Conservation (phyloP, 768 basidiomycete genomes). For the Podaxis pistillaris region DNA sequence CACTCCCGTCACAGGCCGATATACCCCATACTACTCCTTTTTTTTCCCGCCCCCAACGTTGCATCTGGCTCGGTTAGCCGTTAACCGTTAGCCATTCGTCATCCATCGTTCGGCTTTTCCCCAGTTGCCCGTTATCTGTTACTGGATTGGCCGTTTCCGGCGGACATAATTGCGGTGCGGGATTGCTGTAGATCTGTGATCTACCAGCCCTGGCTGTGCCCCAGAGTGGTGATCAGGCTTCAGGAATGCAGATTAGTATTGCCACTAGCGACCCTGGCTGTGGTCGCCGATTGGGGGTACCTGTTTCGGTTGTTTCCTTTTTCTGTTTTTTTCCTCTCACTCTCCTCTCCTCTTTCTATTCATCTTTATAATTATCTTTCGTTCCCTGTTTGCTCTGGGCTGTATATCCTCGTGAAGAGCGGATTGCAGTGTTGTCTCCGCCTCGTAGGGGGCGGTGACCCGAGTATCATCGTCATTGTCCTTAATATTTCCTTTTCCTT, state of each 20-base stretch:
- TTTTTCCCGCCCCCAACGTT: neutral
- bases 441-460: neutral
- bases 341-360: neutral
- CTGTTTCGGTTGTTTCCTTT: neutral
- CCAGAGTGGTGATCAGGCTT: no score
- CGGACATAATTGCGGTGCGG: no score
- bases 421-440: neutral
- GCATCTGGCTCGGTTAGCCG: neutral
- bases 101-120: neutral
- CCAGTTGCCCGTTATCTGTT: neutral
- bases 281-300: neutral
- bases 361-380: neutral
- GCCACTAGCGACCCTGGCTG: neutral
- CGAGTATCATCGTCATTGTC: neutral
- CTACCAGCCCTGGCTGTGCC: no score
- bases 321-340: neutral
- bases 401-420: neutral
- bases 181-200: no score
- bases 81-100: neutral
- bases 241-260: neutral
- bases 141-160: neutral
- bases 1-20: neutral
- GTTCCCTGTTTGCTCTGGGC: neutral
- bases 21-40: neutral
- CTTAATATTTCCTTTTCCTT: neutral